Evolutionary conservation across 352 stramenopile species (phyloP), one percentile per base, ranked within the genome.

Genomic region (Globisporangium radiosum): DNA sequence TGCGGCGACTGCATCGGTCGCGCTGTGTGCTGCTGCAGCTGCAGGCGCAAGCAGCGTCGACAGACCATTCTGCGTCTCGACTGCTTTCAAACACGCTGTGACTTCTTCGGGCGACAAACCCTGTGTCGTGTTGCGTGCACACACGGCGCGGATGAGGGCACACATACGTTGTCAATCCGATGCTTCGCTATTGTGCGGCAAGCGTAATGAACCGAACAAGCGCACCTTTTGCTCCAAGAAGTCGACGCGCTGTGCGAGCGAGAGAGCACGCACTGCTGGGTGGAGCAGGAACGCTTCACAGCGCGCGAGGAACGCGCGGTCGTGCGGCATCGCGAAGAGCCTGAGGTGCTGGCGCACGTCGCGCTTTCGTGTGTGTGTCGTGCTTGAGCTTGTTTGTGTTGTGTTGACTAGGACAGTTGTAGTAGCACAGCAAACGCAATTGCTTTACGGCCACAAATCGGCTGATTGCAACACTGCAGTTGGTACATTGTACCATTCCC

Each of bases 211-310:
- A 47, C 36, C 39, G 33, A 36, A 57, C 9, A 19, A 14, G 38
- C 25, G 25, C 25, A 75, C 71, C 61, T 90, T 90, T 48, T 81
- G 72, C 70, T 90, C 81, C 9, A 90, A 60, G 48, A 90, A 90
- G 48, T 87, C 81, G 14, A 90, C 81, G 47, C 78, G 78, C 60
- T 90, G 73, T 19, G 81, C 78, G 7, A 90, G 72, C 4, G 81
- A 87, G 47, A 88, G 66, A 25, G 73, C 60, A 8, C 81, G 78
- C 55, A 90, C 81, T 0, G 66, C 70, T 19, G 81, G 81, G 37
- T 90, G 81, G 54, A 88, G 57, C 17, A 90, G 68, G 62, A 90
- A 90, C 47, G 81, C 62, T 66, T 88, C 75, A 63, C 78, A 88
- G 53, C 76, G 81, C 11, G 71, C 69, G 55, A 90, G 61, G 47